These are phyloP conservation scores for Rosa lucieae DNA, from an alignment of 306 rosid species.

Conservation along the genomic window DNA sequence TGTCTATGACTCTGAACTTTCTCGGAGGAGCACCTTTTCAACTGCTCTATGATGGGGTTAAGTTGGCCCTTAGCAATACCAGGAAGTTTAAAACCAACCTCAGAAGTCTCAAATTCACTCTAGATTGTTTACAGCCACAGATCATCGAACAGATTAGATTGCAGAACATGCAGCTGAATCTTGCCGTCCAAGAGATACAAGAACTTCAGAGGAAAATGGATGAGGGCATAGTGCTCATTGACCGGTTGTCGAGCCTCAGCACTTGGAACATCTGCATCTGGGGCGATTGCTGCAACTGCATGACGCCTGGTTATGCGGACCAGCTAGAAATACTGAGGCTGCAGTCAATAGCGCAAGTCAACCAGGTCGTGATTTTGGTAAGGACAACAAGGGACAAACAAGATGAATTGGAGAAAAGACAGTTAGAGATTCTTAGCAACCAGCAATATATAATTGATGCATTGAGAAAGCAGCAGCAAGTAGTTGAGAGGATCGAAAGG, in stretches of 20 bases:
- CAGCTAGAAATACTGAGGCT: not conserved
- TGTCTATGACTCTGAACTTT: too few species aligned
- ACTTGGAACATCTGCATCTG: not conserved
- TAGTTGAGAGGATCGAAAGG: not conserved
- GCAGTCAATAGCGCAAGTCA: not conserved
- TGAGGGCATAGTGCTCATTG: constrained; percentile 3
- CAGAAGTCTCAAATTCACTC: too few species aligned
- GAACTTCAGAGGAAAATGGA: not conserved
- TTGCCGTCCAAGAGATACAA: too few species aligned
- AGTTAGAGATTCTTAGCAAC: not conserved
- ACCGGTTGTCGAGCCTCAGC: not conserved
- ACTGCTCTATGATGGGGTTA: too few species aligned
- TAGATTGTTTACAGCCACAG: too few species aligned
- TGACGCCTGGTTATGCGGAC: not conserved
- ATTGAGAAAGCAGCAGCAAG: not conserved
- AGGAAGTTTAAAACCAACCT: too few species aligned
- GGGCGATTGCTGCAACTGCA: not conserved
- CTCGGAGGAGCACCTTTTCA: too few species aligned
- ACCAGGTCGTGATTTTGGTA: not conserved
- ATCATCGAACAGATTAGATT: too few species aligned
- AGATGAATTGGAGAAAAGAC: not conserved
- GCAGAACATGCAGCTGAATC: too few species aligned
- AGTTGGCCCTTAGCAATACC: too few species aligned
- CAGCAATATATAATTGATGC: not conserved
- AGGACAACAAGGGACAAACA: not conserved